Evolutionary conservation across 2,329 filamentous ascomycete species (phyloP), one percentile per base, ranked within the genome.

Genomic region (Phyllosticta paracitricarpa): DNA sequence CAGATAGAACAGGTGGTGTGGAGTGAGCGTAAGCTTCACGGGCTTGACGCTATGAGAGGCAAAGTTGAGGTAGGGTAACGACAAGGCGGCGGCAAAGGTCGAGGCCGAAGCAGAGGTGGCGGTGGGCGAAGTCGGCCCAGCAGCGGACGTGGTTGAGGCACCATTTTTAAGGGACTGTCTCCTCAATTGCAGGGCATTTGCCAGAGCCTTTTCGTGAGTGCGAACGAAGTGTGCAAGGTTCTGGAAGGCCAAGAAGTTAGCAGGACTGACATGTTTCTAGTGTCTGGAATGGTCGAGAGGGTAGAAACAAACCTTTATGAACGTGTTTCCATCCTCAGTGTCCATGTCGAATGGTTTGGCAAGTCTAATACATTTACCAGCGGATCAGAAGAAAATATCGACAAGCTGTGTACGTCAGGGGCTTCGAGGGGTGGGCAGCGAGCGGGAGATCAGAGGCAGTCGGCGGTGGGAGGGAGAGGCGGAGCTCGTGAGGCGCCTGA

Each of bases 1-100:
- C 33, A 99, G 84, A 73, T 96, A 99, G 79, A 96, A 97, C 30
- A 99, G 84, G 73, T 99, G 94, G 71, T 99, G 94, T 22, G 94
- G 90, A 12, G 94, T 97, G 65, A 99, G 82, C 51, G 91, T 91
- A 66, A 99, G 80, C 77, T 95, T 96, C 51, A 90, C 89, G 22
- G 92, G 90, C 77, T 96, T 97, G 70, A 91, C 83, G 68, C 79
- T 88, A 68, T 91, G 88, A 5, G 92, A 95, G 55, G 90, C 85
- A 72, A 97, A 94, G 70, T 81, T 91, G 65, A 97, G 79, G 56
- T 89, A 85, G 56, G 92, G 91, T 62, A 96, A 84, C 12, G 94
- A 96, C 58, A 97, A 82, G 54, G 93, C 91, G 8, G 90, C 86
- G 24, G 91, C 91, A 62, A 97, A 83, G 30, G 82, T 79, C 19